Evolutionary conservation across 805 yeast species (phyloP), one percentile per base, ranked within the genome.

Genomic region (Candida silvicultrix): DNA sequence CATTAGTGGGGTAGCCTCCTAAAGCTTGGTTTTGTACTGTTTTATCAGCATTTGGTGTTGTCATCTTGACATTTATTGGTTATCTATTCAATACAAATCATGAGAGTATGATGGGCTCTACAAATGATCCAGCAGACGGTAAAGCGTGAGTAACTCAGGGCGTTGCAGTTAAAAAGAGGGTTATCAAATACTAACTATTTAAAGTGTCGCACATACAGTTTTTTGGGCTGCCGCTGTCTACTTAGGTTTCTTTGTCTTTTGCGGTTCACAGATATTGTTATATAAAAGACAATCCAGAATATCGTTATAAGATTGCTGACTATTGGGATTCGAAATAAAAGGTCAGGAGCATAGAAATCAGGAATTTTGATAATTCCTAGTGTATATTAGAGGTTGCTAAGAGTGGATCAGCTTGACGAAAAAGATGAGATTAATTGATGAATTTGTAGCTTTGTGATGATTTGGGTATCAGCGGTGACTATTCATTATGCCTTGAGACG

Each of bases 21-120:
- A 83, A 87, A 60, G 98, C 99, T 21, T 92, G 96, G 87, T 89
- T 87, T 66, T 92, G 99, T 65, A 92, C 98, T 40, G 77, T 92
- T 38, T 73, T 94, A 40, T 89, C 97, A 42, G 89, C 94, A 15
- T 92, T 92, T 64, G 99, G 95, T 48, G 81, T 92, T 31, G 84
- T 89, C 40, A 94, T 92, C 47, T 77, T 92, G 41, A 76, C 95
- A 11, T 85, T 87, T 46, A 78, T 92, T 56, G 99, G 95, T 18
- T 78, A 80, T 54, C 74, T 92, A 52, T 92, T 94, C 71, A 73
- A 84, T 55, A 71, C 70, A 32, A 86, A 81, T 54, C 95, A 88
- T 64, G 98, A 92, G 69, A 76, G 95, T 19, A 83, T 92, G 85
- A 83, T 89, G 70, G 99, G 99, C 5, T 86, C 96, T 36, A 80